A percentile compares a stretch with the other conserved stretches of the same genome.
Evolutionary conservation across 129 eudicot genomes (phyloP).

Genomic region (Oenanthe sinensis): DNA sequence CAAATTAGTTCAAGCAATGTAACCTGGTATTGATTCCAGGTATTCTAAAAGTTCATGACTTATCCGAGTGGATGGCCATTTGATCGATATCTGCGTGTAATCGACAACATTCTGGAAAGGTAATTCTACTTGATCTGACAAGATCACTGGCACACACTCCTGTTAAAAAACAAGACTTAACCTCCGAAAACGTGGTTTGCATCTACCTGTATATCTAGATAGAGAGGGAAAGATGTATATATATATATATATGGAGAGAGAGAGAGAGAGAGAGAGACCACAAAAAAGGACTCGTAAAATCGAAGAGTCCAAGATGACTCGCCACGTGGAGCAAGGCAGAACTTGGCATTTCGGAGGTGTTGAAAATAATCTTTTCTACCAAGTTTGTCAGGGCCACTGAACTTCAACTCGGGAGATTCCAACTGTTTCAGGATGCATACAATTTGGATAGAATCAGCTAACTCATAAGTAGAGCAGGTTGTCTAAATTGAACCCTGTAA

Average conservation of each 20-base stretch:
- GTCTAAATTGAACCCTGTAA: neutral
- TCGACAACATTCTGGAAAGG: constrained; percentile 85
- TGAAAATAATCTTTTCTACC: constrained; percentile 75
- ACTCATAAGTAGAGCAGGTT: neutral
- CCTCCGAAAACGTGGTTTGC: neutral
- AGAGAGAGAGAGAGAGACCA: constrained; percentile 50
- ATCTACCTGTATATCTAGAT: neutral
- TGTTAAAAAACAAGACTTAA: constrained; percentile 27
- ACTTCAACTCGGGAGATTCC: constrained; percentile 97
- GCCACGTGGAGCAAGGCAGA: constrained; percentile 98
- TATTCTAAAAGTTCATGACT: constrained; percentile 66
- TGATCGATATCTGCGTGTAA: constrained; percentile 70
- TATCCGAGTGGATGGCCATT: constrained; percentile 87
- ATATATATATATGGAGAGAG: constrained; percentile 5
- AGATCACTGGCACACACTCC: constrained; percentile 95
- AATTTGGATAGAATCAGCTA: constrained; percentile 16
- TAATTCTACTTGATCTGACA: constrained; percentile 82
- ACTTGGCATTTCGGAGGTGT: constrained; percentile 85
- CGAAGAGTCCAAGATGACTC: constrained; percentile 99
- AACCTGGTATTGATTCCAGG: constrained; percentile 91
- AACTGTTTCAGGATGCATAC: constrained; percentile 62
- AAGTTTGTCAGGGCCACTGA: constrained; percentile 83
- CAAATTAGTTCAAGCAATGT: constrained; percentile 6
- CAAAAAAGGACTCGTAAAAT: constrained; percentile 89
- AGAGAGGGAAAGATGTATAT: neutral